Evolutionary conservation across 2,329 filamentous ascomycete species (phyloP).

Genomic region (Pestalotiopsis fici): DNA sequence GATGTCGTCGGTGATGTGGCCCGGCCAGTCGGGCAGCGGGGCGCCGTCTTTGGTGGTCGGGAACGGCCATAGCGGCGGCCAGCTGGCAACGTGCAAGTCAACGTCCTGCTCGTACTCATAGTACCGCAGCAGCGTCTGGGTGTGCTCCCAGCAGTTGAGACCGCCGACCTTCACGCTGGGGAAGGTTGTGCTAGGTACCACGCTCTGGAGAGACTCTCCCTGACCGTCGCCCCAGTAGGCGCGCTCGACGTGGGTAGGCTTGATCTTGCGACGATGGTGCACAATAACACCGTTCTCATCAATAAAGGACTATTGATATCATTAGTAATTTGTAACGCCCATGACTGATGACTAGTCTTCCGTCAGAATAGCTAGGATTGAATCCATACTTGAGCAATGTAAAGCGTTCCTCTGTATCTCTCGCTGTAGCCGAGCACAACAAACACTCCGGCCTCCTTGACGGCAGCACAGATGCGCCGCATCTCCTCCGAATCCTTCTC

Average conservation of each 20-base stretch:
- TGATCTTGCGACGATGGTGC: slow-evolving; percentile 50
- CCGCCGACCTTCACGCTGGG: slow-evolving; percentile 52
- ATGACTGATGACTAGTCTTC: too few species aligned
- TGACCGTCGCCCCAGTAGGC: slow-evolving; percentile 56
- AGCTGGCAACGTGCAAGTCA: slow-evolving; percentile 34
- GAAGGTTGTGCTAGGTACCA: slow-evolving; percentile 39
- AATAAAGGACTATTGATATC: slow-evolving; percentile 47
- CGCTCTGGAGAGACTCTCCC: slow-evolving; percentile 54
- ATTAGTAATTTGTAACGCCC: neutral
- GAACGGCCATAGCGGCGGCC: slow-evolving; percentile 17
- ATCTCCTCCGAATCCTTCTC: slow-evolving; percentile 41
- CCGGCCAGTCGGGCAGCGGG: neutral
- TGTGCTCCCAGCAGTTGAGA: slow-evolving; percentile 43
- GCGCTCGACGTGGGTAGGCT: slow-evolving; percentile 50
- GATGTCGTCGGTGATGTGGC: neutral
- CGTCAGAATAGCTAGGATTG: neutral
- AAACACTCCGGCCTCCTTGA: slow-evolving; percentile 43
- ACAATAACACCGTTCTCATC: slow-evolving; percentile 44
- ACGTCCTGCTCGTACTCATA: slow-evolving; percentile 35
- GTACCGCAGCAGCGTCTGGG: slow-evolving; percentile 46
- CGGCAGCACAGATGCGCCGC: slow-evolving; percentile 38
- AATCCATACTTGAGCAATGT: slow-evolving; percentile 25
- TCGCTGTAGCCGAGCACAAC: slow-evolving; percentile 53
- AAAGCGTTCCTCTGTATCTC: slow-evolving; percentile 34
- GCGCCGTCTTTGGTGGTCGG: neutral